Evolutionary conservation across 805 yeast species (phyloP), one percentile per base, ranked within the genome.

Genomic region (Millerago galiae): DNA sequence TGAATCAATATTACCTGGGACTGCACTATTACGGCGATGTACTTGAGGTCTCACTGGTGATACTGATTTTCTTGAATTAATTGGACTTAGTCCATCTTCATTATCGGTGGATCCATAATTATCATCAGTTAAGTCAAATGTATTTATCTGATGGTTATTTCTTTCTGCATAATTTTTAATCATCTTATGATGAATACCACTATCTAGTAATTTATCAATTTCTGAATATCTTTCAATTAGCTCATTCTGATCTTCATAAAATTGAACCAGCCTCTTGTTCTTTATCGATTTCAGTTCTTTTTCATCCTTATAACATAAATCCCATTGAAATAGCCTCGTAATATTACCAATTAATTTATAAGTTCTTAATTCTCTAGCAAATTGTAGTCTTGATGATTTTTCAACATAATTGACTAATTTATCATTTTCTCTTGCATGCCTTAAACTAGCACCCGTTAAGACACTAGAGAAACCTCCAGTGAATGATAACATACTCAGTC

Each of bases 141-240:
- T 21, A 21, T 18, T 16, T 14, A 32, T 6, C 5, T 32, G 54
- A 17, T 48, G 49, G 12, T 51, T 53, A 47, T 54, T 47, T 42
- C 60, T 41, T 40, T 56, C 48, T 38, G 49, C 34, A 52, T 84
- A 83, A 39, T 74, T 77, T 36, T 74, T 67, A 40, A 85, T 68
- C 79, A 84, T 79, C 35, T 73, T 67, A 45, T 72, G 70, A 49
- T 80, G 84, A 44, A 84, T 71, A 1, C 89, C 89, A 4, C 86
- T 75, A 54, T 83, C 93, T 36, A 84, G 66, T 40, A 83, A 64
- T 39, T 67, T 65, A 56, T 84, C 95, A 21, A 84, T 76, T 44
- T 75, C 82, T 30, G 59, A 58, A 52, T 74, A 81, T 41, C 75
- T 65, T 18, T 70, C 74, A 40, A 83, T 75, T 40, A 79, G 56